Conservation (phyloP, 257 asterid genomes). For the Nicotiana paniculata region DNA sequence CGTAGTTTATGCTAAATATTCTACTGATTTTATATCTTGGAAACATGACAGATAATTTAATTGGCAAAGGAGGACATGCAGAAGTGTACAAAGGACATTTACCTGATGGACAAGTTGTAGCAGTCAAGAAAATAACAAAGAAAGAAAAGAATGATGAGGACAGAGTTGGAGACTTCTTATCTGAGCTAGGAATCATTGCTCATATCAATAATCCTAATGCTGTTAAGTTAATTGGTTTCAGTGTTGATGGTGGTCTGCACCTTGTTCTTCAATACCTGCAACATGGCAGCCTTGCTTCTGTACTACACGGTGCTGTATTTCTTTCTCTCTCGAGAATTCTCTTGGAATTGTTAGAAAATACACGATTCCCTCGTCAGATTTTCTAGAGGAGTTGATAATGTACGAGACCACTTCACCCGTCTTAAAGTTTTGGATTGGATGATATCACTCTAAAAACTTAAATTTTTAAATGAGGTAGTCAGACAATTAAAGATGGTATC, state of each 20-base stretch:
- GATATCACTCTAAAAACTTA: too few species aligned
- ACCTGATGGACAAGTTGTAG: constrained; percentile 73
- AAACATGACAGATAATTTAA: constrained; percentile 45
- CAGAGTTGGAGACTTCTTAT: constrained; percentile 72
- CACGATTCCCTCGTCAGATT: too few species aligned
- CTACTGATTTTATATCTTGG: constrained; percentile 7
- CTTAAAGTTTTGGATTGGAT: too few species aligned
- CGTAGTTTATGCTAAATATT: constrained; percentile 9
- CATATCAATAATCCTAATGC: constrained; percentile 85
- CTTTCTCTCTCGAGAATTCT: background rate
- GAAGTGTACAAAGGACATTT: constrained; percentile 79
- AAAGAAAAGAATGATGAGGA: constrained; percentile 63
- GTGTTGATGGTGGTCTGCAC: constrained; percentile 65
- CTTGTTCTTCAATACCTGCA: constrained; percentile 76
- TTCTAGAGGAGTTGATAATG: too few species aligned
- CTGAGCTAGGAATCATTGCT: constrained; percentile 90
- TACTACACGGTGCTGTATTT: constrained; percentile 52
- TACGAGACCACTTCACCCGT: too few species aligned
- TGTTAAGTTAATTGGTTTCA: constrained; percentile 73
- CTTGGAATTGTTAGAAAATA: too few species aligned
- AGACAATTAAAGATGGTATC: too few species aligned
- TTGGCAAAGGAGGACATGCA: constrained; percentile 96
- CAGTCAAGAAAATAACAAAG: constrained; percentile 73
- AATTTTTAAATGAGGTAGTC: too few species aligned
- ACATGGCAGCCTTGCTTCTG: constrained; percentile 72